These are phyloP conservation scores for Hypericum androsaemum DNA, from an alignment of 345 rosid genomes.

Conservation along the genomic window DNA sequence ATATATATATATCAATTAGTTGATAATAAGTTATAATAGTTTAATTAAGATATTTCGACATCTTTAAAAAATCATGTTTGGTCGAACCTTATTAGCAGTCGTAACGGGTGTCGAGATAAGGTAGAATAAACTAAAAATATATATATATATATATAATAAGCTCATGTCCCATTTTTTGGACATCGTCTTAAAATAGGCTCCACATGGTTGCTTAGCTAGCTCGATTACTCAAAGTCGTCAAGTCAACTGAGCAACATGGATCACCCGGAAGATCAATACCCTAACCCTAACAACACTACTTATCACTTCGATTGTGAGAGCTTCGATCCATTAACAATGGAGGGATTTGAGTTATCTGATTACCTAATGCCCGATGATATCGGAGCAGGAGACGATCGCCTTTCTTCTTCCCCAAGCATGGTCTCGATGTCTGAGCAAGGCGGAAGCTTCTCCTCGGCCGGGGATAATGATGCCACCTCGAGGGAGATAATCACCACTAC, in stretches of 20 bases:
- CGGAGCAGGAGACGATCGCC: conserved; percentile 14
- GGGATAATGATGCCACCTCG: conserved; percentile 14
- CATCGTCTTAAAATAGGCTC: too few relatives aligned
- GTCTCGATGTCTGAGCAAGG: conserved; percentile 24
- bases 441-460: too few relatives aligned
- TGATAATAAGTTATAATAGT: too few relatives aligned
- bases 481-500: conserved; percentile 12
- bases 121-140: too few relatives aligned
- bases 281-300: conserved; percentile 27
- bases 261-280: conserved; percentile 27
- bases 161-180: too few relatives aligned
- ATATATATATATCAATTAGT: too few relatives aligned
- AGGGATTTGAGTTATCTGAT: conserved; percentile 32
- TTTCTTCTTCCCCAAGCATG: conserved; percentile 23
- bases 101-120: too few relatives aligned
- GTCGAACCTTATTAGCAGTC: too few relatives aligned
- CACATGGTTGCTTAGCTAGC: not conserved
- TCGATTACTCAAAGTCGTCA: too few relatives aligned
- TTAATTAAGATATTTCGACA: too few relatives aligned
- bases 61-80: too few relatives aligned
- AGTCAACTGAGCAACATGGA: conserved; percentile 21
- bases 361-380: conserved; percentile 25
- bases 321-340: conserved; percentile 14
- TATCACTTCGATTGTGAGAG: not conserved
- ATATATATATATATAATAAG: too few relatives aligned